Conservation (phyloP, 2,329 filamentous ascomycete genomes). For the Corniculantispora saksenae region DNA sequence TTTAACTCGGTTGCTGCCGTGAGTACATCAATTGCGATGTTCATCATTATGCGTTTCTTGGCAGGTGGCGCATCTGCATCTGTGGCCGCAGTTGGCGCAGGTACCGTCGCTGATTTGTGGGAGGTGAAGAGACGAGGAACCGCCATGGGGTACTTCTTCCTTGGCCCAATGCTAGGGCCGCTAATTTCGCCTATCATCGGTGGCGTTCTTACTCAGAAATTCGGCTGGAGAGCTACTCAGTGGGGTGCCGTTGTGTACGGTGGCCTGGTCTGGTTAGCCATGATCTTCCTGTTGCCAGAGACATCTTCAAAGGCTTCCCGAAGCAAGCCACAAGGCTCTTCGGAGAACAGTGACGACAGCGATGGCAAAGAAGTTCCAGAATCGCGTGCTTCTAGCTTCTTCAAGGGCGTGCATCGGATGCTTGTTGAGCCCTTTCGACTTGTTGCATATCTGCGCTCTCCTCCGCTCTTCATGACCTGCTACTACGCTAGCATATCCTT, state of each 20-base stretch:
- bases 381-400: background rate
- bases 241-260: conserved; percentile 78
- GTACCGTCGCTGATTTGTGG: conserved; percentile 82
- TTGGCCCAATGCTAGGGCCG: conserved; percentile 75
- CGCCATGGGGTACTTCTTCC: conserved; percentile 81
- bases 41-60: conserved; percentile 74
- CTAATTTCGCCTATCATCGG: conserved; percentile 76
- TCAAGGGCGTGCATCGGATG: background rate
- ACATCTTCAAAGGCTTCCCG: background rate
- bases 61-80: conserved; percentile 76
- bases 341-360: background rate
- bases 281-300: conserved; percentile 50
- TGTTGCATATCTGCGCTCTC: background rate
- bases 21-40: conserved; percentile 70
- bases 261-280: conserved; percentile 53
- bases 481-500: background rate
- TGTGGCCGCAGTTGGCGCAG: conserved; percentile 80
- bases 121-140: conserved; percentile 68
- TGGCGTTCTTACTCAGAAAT: conserved; percentile 66
- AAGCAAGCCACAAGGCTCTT: background rate
- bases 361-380: background rate
- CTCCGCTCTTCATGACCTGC: background rate
- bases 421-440: background rate
- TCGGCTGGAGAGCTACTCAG: conserved; percentile 75
- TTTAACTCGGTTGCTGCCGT: conserved; percentile 71